Evolutionary conservation across 495 filamentous ascomycete genomes (phyloP), one percentile per base, ranked within the genome.

Genomic region (Penicillium pulvis): DNA sequence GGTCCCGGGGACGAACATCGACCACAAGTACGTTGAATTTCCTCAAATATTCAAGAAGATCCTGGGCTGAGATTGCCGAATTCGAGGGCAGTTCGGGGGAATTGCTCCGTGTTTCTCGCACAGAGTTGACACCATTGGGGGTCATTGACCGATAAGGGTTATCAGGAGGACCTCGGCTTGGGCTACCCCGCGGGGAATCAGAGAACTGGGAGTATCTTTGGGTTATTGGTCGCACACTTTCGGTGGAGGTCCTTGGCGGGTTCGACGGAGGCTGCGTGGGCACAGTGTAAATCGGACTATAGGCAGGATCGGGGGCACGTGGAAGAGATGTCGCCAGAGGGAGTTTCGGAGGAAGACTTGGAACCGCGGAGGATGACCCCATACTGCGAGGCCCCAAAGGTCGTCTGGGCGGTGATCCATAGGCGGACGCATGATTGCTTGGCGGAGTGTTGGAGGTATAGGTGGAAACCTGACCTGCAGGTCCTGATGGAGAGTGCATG

Each of bases 221-320:
- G 47, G 70, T 72, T 11, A 69, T 62, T 10, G 72, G 64, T 23
- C 72, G 74, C 20, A 66, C 63, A 59, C 69, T 77, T 30, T 81
- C 78, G 1, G 68, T 74, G 30, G 78, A 79, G 2, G 75, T 77
- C 47, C 76, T 60, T 6, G 84, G 84, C 1, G 83, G 82, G 55
- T 84, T 79, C 2, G 73, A 68, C 17, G 71, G 76, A 9, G 68
- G 66, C 35, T 79, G 76, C 0, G 75, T 71, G 17, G 75, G 79
- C 60, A 73, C 71, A 0, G 75, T 74, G 65, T 68, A 73, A 56
- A 77, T 73, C 39, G 93, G 93, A 63, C 87, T 93, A 63, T 97
- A 97, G 10, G 93, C 87, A 12, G 92, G 91, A 66, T 88, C 91
- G 16, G 93, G 93, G 12, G 88, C 75, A 68, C 87, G 86, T 23